These are phyloP conservation scores for Fusarium liriodendri DNA, from an alignment of 2,329 filamentous ascomycete species.

Conservation along the genomic window DNA sequence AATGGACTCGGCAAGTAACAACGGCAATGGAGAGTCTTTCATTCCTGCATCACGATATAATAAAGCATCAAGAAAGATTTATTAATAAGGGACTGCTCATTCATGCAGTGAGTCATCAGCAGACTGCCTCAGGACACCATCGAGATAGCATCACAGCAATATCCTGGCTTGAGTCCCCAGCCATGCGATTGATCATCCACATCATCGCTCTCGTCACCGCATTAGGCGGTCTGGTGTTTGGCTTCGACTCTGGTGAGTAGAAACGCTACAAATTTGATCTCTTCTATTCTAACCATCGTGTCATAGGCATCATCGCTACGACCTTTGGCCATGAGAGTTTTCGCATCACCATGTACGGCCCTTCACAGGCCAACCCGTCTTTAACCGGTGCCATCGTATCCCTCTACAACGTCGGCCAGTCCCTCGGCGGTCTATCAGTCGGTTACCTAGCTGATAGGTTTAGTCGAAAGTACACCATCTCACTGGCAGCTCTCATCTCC, in stretches of 20 bases:
- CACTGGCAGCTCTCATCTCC: conserved; percentile 29
- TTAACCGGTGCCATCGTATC: conserved; percentile 25
- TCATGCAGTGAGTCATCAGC: neutral
- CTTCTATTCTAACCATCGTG: neutral
- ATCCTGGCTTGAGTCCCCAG: neutral
- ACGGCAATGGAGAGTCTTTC: neutral
- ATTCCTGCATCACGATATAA: neutral
- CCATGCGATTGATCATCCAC: neutral
- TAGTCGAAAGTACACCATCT: conserved; percentile 7
- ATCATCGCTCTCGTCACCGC: neutral
- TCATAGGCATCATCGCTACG: conserved; percentile 5
- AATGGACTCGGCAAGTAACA: neutral
- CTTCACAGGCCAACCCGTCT: neutral
- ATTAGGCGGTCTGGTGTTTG: conserved; percentile 2
- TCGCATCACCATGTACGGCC: neutral
- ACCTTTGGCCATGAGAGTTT: conserved; percentile 12
- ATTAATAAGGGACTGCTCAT: neutral
- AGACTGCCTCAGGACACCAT: neutral
- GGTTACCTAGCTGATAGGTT: conserved; percentile 49
- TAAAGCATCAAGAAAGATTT: neutral
- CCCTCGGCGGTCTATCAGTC: conserved; percentile 43
- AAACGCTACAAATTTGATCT: accelerated
- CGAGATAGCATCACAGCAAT: neutral
- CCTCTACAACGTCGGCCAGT: conserved; percentile 48
- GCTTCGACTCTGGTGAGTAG: conserved; percentile 1